phyloP scores from a whole-genome alignment of 768 basidiomycete species.

The Russula earlei region DNA sequence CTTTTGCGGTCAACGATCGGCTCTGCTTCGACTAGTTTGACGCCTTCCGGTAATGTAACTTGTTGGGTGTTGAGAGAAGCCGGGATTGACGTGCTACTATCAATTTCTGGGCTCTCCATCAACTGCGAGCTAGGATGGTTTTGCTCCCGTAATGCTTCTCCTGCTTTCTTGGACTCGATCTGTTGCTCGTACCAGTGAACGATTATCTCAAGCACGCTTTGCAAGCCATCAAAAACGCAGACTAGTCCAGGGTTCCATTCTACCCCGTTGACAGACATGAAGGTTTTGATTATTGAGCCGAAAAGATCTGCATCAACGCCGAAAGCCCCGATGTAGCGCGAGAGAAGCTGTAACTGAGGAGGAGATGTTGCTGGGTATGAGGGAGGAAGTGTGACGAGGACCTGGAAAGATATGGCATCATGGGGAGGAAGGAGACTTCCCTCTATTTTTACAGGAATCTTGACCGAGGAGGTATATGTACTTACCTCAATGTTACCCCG shows the following conservation, averaged over 20 bases:
- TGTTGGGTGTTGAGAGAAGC: not conserved
- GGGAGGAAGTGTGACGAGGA: constrained; percentile 37
- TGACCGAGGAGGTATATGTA: constrained; percentile 6
- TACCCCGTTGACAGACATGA: constrained; percentile 67
- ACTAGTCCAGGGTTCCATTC: constrained; percentile 67
- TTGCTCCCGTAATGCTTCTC: constrained; percentile 49
- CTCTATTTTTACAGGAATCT: not conserved
- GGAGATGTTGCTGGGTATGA: constrained; percentile 59
- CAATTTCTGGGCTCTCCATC: not conserved
- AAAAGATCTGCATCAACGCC: constrained; percentile 67
- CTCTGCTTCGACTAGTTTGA: constrained; percentile 63
- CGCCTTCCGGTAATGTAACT: constrained; percentile 42
- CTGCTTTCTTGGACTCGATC: constrained; percentile 44
- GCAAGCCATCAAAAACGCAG: constrained; percentile 83
- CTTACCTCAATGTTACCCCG: constrained; percentile 56
- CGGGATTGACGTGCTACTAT: not conserved
- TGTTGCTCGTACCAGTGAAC: constrained; percentile 64
- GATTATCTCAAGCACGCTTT: constrained; percentile 60
- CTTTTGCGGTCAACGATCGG: constrained; percentile 83
- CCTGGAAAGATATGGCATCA: constrained; percentile 26
- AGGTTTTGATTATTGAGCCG: constrained; percentile 69
- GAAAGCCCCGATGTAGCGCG: constrained; percentile 73
- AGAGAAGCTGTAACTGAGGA: constrained; percentile 78
- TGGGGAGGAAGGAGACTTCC: constrained; percentile 41
- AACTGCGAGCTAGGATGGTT: constrained; percentile 1